Evolutionary conservation across 1,284 basidiomycete species (phyloP).

Genomic region (Leccinum angustisporum): DNA sequence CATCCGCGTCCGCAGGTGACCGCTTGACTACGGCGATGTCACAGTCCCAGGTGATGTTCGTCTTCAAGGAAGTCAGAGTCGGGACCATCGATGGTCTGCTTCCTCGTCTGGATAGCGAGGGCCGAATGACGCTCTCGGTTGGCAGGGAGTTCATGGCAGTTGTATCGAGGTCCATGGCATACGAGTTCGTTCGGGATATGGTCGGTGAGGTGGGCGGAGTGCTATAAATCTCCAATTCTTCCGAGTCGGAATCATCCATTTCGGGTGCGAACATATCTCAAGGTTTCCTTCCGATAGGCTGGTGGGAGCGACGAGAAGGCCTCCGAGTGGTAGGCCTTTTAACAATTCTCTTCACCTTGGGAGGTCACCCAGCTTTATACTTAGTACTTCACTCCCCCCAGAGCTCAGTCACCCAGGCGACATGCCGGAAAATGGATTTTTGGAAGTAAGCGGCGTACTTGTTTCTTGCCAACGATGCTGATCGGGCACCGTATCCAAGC

Average conservation of each 20-base stretch:
- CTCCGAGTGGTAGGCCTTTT: conserved; percentile 5
- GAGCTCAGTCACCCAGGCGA: conserved; percentile 29
- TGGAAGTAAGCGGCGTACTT: conserved; percentile 19
- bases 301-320: conserved; percentile 12
- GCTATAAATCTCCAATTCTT: conserved; percentile 46
- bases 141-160: conserved; percentile 33
- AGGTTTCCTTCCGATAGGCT: conserved; percentile 11
- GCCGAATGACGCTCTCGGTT: conserved; percentile 32
- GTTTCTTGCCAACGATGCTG: conserved; percentile 22
- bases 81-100: conserved; percentile 39
- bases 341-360: conserved; percentile 4
- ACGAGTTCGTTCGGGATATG: conserved; percentile 27
- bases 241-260: conserved; percentile 28
- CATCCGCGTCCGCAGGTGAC: conserved; percentile 23
- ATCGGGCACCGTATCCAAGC: conserved; percentile 24
- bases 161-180: conserved; percentile 22
- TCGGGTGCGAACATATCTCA: conserved; percentile 25
- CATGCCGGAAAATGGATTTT: conserved; percentile 17
- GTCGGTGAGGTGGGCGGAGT: conserved; percentile 62
- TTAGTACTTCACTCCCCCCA: conserved; percentile 8
- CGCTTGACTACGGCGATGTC: conserved; percentile 44
- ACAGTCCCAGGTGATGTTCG: conserved; percentile 47
- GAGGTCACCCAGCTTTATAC: conserved; percentile 27
- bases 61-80: conserved; percentile 41
- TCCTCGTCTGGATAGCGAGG: conserved; percentile 48